Conservation (phyloP, 139 green algal genomes). For the Bryopsis sp. region DNA sequence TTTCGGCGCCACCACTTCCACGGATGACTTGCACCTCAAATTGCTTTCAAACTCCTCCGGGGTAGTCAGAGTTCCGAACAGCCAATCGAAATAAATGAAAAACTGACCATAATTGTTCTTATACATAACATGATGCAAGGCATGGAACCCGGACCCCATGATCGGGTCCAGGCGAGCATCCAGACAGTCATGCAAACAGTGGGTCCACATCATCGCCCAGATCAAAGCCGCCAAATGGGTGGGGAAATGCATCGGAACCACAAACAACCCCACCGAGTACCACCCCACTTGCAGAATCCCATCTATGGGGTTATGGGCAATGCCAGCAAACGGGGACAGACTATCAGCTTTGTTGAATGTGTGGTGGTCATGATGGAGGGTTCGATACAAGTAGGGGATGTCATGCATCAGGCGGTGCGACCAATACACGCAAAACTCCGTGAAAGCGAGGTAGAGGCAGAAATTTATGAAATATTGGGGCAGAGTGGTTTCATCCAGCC, state of each 20-base stretch:
- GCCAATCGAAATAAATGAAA: conserved; percentile 74
- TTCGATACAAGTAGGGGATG: conserved; percentile 53
- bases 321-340: conserved; percentile 79
- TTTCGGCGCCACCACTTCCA: no score
- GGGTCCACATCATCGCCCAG: no score
- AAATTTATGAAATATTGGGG: conserved; percentile 62
- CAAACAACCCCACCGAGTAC: conserved; percentile 72
- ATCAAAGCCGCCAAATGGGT: conserved; percentile 86
- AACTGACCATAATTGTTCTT: conserved; percentile 95
- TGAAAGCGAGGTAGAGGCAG: conserved; percentile 72
- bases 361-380: conserved; percentile 81
- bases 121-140: conserved; percentile 93
- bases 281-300: conserved; percentile 68
- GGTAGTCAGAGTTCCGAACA: conserved; percentile 60
- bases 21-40: no score
- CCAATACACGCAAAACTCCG: conserved; percentile 96
- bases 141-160: conserved; percentile 93
- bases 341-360: conserved; percentile 99
- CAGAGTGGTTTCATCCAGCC: conserved; percentile 60
- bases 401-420: conserved; percentile 82
- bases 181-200: conserved; percentile 93
- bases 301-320: conserved; percentile 83
- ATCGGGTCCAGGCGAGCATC: conserved; percentile 71
- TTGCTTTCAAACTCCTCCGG: no score
- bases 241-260: conserved; percentile 84